These are phyloP conservation scores for Saccharomycopsis babjevae DNA, from an alignment of 805 yeast species.

Conservation along the genomic window DNA sequence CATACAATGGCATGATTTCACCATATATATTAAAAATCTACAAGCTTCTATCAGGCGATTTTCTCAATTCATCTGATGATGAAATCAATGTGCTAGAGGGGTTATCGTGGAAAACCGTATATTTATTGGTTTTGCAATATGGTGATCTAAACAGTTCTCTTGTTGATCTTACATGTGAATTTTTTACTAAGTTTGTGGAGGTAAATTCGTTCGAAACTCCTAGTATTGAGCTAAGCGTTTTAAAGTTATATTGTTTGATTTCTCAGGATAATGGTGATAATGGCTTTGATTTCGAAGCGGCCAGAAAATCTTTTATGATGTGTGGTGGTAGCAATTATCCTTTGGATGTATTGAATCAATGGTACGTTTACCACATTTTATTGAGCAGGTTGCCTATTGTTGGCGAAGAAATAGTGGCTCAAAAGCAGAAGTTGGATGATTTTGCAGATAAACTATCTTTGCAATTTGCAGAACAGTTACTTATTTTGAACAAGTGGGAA, in stretches of 20 bases:
- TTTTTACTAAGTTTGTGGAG: constrained; percentile 14
- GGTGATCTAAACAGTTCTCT: constrained; percentile 37
- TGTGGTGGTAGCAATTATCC: constrained; percentile 9
- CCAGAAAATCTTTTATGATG: constrained; percentile 8
- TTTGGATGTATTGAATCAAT: constrained; percentile 34
- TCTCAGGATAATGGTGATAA: constrained; percentile 9
- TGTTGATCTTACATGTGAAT: constrained; percentile 25
- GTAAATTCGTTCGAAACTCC: constrained; percentile 9
- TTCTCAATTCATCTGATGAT: constrained; percentile 24
- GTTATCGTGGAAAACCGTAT: constrained; percentile 56
- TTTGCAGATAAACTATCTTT: constrained; percentile 31
- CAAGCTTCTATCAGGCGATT: constrained; percentile 49
- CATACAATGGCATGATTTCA: constrained; percentile 40
- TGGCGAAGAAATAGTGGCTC: background rate
- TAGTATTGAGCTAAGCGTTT: constrained; percentile 19
- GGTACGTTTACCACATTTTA: constrained; percentile 43
- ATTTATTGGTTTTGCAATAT: constrained; percentile 54
- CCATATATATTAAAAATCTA: constrained; percentile 45
- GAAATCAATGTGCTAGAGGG: constrained; percentile 32
- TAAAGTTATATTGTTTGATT: constrained; percentile 25
- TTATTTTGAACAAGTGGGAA: constrained; percentile 35
- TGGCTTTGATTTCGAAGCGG: constrained; percentile 9
- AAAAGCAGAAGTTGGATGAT: constrained; percentile 1
- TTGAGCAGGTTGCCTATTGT: background rate
- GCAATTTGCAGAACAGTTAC: constrained; percentile 43